Base-by-base conservation (phyloP, 140 eudicot species). In the Eryngium alpinum region DNA sequence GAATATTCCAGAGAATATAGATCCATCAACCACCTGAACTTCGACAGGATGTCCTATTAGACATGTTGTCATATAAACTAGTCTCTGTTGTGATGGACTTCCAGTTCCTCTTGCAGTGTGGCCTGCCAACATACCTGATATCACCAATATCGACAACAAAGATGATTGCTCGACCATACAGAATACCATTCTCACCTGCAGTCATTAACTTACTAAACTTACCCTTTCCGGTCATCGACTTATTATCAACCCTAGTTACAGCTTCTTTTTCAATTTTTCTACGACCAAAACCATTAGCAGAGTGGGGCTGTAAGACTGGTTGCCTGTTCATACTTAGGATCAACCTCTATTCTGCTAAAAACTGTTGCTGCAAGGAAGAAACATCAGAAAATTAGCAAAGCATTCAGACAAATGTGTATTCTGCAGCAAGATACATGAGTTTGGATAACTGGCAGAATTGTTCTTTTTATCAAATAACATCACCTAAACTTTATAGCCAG, bases 21-120 rank as follows among this genome's bases (percentile, higher is more conserved):
- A 90, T 74, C 99, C 99, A 89, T 95, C 94, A 57, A 74, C 38
- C 82, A 93, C 92, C 86, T 95, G 99, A 82, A 95, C 97, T 78
- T 95, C 98, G 79, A 95, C 96, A 52, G 88, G 92, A 78, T 91
- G 99, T 75, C 99, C 99, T 79, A 95, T 88, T 60, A 95, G 90
- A 84, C 97, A 89, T 75, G 98, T 81, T 62, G 94, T 85, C 72
- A 88, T 31, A 87, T 95, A 95, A 84, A 95, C 86, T 34, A 95
- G 87, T 18, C 98, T 88, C 28, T 95, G 96, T 53, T 87, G 90
- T 79, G 91, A 87, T 78, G 89, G 85, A 79, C 88, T 90, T 81
- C 85, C 94, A 82, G 13, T 43, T n/a, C 66, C 81, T 56, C 91
- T 93, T 57, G 87, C 95, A 88, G 85, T 89, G 83, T 79, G 82